Evolutionary conservation across 768 basidiomycete genomes (phyloP).

Genomic region (Nidularia pulvinata): DNA sequence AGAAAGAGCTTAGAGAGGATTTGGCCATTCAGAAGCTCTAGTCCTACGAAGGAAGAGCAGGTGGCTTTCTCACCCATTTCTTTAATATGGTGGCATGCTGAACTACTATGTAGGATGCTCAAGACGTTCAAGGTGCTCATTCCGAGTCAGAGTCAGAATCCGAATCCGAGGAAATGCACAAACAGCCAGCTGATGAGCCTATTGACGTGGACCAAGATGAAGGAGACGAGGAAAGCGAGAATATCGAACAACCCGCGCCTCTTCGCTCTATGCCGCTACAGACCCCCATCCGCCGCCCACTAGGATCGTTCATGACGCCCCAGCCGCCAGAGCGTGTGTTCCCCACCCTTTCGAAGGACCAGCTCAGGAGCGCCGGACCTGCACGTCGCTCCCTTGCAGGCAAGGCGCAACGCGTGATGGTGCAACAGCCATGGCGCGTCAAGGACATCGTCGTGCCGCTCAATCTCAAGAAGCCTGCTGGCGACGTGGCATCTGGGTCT

Average conservation of each 20-base stretch:
- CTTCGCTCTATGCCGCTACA: slow-evolving; percentile 11
- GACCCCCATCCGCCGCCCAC: slow-evolving; percentile 24
- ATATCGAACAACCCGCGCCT: slow-evolving; percentile 5
- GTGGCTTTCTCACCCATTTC: slow-evolving; percentile 7
- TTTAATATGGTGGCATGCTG: background rate
- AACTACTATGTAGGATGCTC: background rate
- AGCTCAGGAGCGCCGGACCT: slow-evolving; percentile 7
- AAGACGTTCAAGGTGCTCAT: slow-evolving; percentile 1
- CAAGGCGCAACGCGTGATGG: slow-evolving; percentile 42
- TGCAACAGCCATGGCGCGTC: slow-evolving; percentile 56
- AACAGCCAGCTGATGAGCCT: background rate
- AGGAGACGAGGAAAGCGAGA: slow-evolving; percentile 14
- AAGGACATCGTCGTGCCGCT: slow-evolving; percentile 50
- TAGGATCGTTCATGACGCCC: slow-evolving; percentile 60
- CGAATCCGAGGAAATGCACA: slow-evolving; percentile 6
- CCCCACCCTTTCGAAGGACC: slow-evolving; percentile 1
- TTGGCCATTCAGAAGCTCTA: slow-evolving; percentile 33
- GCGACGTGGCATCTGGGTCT: background rate
- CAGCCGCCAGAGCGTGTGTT: slow-evolving; percentile 26
- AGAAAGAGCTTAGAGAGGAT: slow-evolving; percentile 40
- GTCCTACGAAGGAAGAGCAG: slow-evolving; percentile 14
- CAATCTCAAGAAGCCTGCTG: slow-evolving; percentile 7
- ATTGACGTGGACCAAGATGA: background rate
- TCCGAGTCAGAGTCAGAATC: slow-evolving; percentile 7
- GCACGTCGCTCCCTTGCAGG: slow-evolving; percentile 43